Evolutionary conservation across 2,329 filamentous ascomycete species (phyloP).

Genomic region (Pseudofabraea citricarpa): DNA sequence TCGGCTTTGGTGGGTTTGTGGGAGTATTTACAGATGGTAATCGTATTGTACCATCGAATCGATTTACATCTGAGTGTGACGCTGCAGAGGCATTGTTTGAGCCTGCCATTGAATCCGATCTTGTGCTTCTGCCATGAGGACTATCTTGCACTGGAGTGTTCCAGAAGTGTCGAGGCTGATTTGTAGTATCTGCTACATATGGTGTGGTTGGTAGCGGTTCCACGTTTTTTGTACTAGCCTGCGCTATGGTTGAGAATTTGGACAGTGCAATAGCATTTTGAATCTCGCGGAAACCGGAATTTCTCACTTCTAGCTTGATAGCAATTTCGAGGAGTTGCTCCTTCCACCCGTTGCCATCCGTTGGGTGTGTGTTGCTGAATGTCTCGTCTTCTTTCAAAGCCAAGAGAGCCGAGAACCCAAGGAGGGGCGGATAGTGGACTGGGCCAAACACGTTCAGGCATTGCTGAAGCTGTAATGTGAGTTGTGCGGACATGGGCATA

Average conservation of each 20-base stretch:
- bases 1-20: neutral
- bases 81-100: neutral
- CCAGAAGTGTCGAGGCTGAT: neutral
- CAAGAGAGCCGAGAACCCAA: neutral
- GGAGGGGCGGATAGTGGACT: neutral
- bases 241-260: neutral
- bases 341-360: neutral
- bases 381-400: conserved; percentile 1
- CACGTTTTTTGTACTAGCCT: too few relatives aligned
- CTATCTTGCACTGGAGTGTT: neutral
- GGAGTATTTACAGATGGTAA: neutral
- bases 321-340: neutral
- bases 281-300: conserved; percentile 1
- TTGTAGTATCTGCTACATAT: neutral
- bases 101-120: neutral
- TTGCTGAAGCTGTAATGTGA: neutral
- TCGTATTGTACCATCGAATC: neutral
- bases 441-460: neutral
- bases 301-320: conserved; percentile 1
- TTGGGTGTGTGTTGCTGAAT: neutral
- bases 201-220: neutral
- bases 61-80: neutral
- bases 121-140: neutral
- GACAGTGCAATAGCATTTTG: conserved; percentile 1
- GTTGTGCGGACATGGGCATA: neutral